Conservation (phyloP, 768 basidiomycete genomes). For the Pleurotus salmoneostramineus region DNA sequence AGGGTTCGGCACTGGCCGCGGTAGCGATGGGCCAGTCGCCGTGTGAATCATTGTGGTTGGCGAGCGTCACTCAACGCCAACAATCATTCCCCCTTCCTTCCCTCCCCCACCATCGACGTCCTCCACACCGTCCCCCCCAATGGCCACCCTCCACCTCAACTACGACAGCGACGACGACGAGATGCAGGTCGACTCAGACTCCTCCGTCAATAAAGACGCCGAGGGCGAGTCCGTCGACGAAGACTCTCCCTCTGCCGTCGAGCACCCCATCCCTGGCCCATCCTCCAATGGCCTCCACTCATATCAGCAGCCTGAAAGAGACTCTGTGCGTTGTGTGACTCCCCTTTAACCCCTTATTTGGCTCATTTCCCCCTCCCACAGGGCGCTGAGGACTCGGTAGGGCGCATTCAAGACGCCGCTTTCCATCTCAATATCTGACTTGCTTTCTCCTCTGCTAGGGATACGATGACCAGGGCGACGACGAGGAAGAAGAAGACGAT, state of each 20-base stretch:
- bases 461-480: constrained; percentile 57
- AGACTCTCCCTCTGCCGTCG: constrained; percentile 33
- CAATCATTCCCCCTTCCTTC: constrained; percentile 25
- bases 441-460: constrained; percentile 27
- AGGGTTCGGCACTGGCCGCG: constrained; percentile 48
- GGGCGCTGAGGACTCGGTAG: constrained; percentile 60
- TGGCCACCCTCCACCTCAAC: constrained; percentile 44
- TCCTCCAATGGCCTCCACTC: constrained; percentile 25
- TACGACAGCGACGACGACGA: constrained; percentile 57
- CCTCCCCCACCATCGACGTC: constrained; percentile 15
- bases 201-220: constrained; percentile 45
- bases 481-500: constrained; percentile 55
- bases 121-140: constrained; percentile 19
- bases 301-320: constrained; percentile 20
- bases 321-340: constrained; percentile 34
- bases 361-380: constrained; percentile 20
- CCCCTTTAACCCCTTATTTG: constrained; percentile 5
- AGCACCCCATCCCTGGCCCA: constrained; percentile 31
- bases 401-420: constrained; percentile 18
- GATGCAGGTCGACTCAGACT: constrained; percentile 71
- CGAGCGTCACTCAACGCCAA: constrained; percentile 42
- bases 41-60: constrained; percentile 54
- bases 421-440: constrained; percentile 12
- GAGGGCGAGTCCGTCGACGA: constrained; percentile 63
- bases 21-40: constrained; percentile 54